phyloP scores from a whole-genome alignment of 2,329 filamentous ascomycete species.

The Nemania abortiva region DNA sequence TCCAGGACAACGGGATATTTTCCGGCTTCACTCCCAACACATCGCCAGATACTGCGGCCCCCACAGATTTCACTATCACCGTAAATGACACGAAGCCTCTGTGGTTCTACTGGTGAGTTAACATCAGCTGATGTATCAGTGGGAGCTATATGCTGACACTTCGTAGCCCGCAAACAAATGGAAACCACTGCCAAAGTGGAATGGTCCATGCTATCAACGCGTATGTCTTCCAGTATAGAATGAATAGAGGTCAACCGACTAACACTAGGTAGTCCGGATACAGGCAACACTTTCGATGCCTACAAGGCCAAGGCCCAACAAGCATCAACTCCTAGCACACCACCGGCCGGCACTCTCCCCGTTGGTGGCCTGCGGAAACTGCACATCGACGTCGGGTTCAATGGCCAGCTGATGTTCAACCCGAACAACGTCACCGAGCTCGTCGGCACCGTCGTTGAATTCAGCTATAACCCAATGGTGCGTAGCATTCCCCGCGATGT shows the following conservation, averaged over 20 bases:
- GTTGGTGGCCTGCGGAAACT: conserved; percentile 52
- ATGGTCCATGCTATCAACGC: conserved; percentile 57
- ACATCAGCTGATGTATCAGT: not conserved
- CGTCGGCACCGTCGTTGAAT: conserved; percentile 52
- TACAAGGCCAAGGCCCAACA: conserved; percentile 49
- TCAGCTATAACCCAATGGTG: conserved; percentile 52
- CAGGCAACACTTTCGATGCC: conserved; percentile 53
- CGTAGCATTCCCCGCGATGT: conserved; percentile 13
- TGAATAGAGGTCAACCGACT: conserved; percentile 12
- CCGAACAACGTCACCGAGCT: conserved; percentile 53
- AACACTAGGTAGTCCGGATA: conserved; percentile 42
- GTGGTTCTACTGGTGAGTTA: conserved; percentile 60
- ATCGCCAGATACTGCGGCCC: conserved; percentile 48
- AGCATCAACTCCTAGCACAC: conserved; percentile 48
- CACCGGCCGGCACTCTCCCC: conserved; percentile 49
- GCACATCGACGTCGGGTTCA: conserved; percentile 52
- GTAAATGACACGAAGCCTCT: conserved; percentile 61
- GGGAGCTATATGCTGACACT: conserved; percentile 26
- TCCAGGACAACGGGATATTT: conserved; percentile 55
- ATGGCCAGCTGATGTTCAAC: conserved; percentile 50
- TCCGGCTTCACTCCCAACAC: conserved; percentile 56
- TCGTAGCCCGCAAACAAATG: conserved; percentile 54
- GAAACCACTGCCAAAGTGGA: conserved; percentile 60
- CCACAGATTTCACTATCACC: conserved; percentile 58
- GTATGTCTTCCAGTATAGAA: conserved; percentile 43